A percentile compares a stretch with the other conserved stretches of the same genome.
Evolutionary conservation across 2,329 filamentous ascomycete species (phyloP).

Genomic region (Trichoderma polysporum): DNA sequence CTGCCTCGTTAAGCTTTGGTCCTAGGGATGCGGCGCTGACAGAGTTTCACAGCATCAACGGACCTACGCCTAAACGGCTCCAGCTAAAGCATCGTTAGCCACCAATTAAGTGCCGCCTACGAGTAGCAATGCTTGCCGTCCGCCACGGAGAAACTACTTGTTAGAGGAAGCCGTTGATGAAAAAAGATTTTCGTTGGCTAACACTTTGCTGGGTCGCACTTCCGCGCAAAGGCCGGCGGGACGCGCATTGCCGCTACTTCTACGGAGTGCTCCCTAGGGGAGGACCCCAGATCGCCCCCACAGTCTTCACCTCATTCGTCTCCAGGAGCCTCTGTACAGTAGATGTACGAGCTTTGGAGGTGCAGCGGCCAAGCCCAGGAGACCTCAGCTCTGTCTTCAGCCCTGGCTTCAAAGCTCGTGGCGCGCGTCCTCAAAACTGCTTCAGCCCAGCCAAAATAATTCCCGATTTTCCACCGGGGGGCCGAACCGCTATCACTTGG

Average conservation of each 20-base stretch:
- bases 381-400: constrained; percentile 10
- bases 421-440: not conserved
- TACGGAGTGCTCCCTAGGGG: too few species aligned
- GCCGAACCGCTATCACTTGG: not conserved
- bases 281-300: constrained; percentile 14
- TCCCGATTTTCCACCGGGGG: not conserved
- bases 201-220: not conserved
- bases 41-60: not conserved
- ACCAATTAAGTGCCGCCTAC: not conserved
- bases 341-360: not conserved
- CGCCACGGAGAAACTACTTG: not conserved
- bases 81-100: not conserved
- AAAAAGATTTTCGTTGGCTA: not conserved
- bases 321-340: not conserved
- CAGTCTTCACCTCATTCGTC: not conserved
- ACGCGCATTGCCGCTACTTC: too few species aligned
- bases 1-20: not conserved
- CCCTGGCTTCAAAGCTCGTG: constrained; percentile 6
- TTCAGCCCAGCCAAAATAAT: not conserved
- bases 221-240: not conserved
- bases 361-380: not conserved
- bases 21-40: not conserved
- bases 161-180: not conserved
- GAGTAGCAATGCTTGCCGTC: not conserved
- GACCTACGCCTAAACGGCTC: not conserved